These are phyloP conservation scores for Periglandula ipomoeae DNA, from an alignment of 2,329 filamentous ascomycete genomes.

Conservation along the genomic window DNA sequence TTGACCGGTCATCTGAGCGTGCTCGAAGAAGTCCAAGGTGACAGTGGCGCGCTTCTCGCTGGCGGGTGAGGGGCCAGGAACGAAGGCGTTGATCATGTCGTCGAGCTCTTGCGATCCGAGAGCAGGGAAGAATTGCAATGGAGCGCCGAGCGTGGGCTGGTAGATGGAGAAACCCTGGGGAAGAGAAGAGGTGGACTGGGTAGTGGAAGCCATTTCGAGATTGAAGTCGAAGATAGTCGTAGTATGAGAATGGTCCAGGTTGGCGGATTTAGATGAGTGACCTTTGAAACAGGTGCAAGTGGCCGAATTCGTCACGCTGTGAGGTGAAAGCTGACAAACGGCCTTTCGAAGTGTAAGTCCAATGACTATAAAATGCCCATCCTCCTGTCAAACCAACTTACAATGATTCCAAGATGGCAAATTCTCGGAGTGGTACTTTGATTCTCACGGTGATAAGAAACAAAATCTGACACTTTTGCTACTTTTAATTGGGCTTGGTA, in stretches of 20 bases:
- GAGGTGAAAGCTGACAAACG: background rate
- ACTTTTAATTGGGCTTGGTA: too few relatives aligned
- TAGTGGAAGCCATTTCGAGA: constrained; percentile 18
- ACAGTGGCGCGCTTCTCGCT: constrained; percentile 50
- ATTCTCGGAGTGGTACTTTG: background rate
- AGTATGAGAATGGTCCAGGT: background rate
- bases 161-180: constrained; percentile 49
- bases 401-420: background rate
- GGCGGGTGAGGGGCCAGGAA: constrained; percentile 42
- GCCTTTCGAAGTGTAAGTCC: constrained; percentile 3
- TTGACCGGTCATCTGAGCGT: constrained; percentile 43
- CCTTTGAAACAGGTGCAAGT: background rate
- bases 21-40: constrained; percentile 50
- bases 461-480: too few relatives aligned
- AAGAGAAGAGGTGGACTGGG: constrained; percentile 14
- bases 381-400: background rate
- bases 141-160: constrained; percentile 46
- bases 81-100: constrained; percentile 47
- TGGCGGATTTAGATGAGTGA: constrained; percentile 6
- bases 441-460: too few relatives aligned
- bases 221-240: background rate
- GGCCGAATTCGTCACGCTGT: background rate
- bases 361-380: background rate
- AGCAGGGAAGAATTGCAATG: constrained; percentile 57
- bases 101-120: constrained; percentile 54